These are phyloP conservation scores for Sclerospora graminicola DNA, from an alignment of 352 stramenopile genomes.

Conservation along the genomic window DNA sequence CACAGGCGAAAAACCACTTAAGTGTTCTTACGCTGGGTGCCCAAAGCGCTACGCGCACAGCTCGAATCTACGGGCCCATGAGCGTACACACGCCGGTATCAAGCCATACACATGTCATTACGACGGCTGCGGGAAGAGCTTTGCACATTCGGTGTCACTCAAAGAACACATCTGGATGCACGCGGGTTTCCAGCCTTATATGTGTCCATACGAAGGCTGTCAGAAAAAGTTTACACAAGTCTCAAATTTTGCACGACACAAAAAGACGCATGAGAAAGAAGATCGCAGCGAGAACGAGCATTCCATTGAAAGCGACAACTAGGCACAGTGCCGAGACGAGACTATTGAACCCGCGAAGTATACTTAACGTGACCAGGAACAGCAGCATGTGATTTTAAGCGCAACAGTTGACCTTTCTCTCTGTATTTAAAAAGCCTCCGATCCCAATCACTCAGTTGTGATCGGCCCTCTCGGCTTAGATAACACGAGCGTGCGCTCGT, in stretches of 20 bases:
- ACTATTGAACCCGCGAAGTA: constrained; percentile 1
- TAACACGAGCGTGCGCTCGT: constrained; percentile 51
- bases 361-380: not conserved
- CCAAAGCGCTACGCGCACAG: constrained; percentile 86
- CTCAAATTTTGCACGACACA: constrained; percentile 81
- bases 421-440: not conserved
- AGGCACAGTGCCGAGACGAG: not conserved
- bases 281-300: constrained; percentile 31
- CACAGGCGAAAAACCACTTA: constrained; percentile 85
- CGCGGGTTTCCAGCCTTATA: constrained; percentile 83
- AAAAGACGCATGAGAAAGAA: constrained; percentile 82
- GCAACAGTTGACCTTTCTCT: not conserved
- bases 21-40: constrained; percentile 80
- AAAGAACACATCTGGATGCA: constrained; percentile 91
- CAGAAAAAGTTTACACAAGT: constrained; percentile 87
- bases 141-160: constrained; percentile 85
- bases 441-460: not conserved
- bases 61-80: constrained; percentile 86
- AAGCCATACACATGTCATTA: constrained; percentile 89
- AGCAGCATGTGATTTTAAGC: constrained; percentile 9
- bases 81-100: constrained; percentile 83
- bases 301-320: constrained; percentile 43
- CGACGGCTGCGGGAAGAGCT: constrained; percentile 83
- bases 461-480: constrained; percentile 26
- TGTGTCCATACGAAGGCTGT: constrained; percentile 84